Evolutionary conservation across 805 yeast genomes (phyloP), one percentile per base, ranked within the genome.

Genomic region (Myxozyma sirexii): DNA sequence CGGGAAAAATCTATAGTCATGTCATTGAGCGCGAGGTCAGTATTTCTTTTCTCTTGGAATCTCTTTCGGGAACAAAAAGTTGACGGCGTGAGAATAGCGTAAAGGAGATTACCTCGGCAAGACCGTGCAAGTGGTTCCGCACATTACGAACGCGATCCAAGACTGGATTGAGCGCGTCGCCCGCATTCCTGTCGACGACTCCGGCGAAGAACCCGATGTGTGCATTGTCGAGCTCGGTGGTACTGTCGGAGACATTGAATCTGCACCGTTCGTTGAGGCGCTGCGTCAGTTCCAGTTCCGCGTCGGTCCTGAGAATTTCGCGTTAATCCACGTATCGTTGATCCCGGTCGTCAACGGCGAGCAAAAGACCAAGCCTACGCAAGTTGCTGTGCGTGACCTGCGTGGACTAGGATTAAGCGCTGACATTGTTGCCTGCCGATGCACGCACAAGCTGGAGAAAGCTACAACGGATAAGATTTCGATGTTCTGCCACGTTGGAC

Each of bases 91-190:
- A 7, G 10, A 7, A 29, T 21, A 60, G 68, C 86, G 99, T 78
- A 89, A 84, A 63, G 99, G 99, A 72, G 98, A 93, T 75, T 94
- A 94, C 72, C 81, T 94, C 71, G 99, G 99, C 70, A 94, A 94
- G 73, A 94, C 99, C n/a, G 99, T 94, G 51, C 99, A 94, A 79
- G 96, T 94, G 68, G 99, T 94, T 69, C 99, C 99, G 44, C 99
- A 94, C 75, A 82, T 94, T 68, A 94, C 99, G 66, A 89, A 88
- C 69, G 97, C 97, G 29, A 94, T 94, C 72, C 99, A 94, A 79
- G 97, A 92, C 67, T 94, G 99, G 99, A 87, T 94, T 68, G 98
- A 94, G 79, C 81, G 88, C 63, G 98, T 94, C 50, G 83, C 97
- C 45, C 84, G 80, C 67, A 82, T 93, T 60, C 97, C 99, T 17